A percentile compares a stretch with the other conserved stretches of the same genome.
phyloP scores from a whole-genome alignment of 2,329 filamentous ascomycete species.

The Xylariaceae sp. region DNA sequence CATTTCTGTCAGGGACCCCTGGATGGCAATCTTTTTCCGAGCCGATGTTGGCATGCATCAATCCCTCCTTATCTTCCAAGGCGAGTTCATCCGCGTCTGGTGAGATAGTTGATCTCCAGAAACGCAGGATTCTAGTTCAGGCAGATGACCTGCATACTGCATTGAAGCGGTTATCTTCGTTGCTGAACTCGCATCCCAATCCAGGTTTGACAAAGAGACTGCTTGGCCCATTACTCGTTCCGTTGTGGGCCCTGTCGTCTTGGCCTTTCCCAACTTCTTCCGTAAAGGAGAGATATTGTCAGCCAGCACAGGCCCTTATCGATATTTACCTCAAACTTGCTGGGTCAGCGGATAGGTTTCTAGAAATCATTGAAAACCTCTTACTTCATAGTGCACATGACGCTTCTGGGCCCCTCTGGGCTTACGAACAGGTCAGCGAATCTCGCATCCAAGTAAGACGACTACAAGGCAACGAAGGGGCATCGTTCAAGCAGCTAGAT shows the following conservation, averaged over 20 bases:
- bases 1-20: constrained; percentile 39
- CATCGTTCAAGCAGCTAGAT: constrained; percentile 31
- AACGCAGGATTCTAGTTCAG: constrained; percentile 41
- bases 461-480: constrained; percentile 21
- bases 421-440: constrained; percentile 41
- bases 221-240: constrained; percentile 51
- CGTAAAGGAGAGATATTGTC: constrained; percentile 38
- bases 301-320: constrained; percentile 46
- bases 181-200: constrained; percentile 61
- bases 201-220: constrained; percentile 60
- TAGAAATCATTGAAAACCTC: constrained; percentile 48
- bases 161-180: constrained; percentile 49
- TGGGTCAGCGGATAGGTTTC: constrained; percentile 46
- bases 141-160: constrained; percentile 45
- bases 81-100: constrained; percentile 21
- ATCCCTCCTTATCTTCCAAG: constrained; percentile 35
- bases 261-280: constrained; percentile 38
- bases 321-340: constrained; percentile 54
- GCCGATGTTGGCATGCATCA: constrained; percentile 51
- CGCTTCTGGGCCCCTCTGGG: constrained; percentile 42
- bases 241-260: constrained; percentile 58
- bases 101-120: constrained; percentile 44
- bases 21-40: constrained; percentile 60
- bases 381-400: constrained; percentile 47
- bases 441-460: constrained; percentile 49